Percentiles rank a stretch among this genome's conserved stretches.
Conservation (phyloP, 75 land plant genomes). For the Azolla pinnata region DNA sequence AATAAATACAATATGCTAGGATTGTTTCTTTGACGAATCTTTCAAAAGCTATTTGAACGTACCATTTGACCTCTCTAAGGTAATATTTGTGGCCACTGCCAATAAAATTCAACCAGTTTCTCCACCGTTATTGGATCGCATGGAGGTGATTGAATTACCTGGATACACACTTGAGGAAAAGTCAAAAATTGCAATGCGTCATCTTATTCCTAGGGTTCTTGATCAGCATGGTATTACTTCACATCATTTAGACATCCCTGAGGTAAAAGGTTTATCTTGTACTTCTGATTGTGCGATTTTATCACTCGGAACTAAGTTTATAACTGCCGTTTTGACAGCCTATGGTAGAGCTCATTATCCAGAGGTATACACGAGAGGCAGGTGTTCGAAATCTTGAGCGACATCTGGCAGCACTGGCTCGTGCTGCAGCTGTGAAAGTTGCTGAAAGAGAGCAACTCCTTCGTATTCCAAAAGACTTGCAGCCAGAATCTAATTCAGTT, state of each 20-base stretch:
- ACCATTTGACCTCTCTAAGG: constrained; percentile 95
- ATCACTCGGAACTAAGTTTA: not conserved
- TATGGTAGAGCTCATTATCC: constrained; percentile 81
- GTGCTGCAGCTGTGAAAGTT: constrained; percentile 89
- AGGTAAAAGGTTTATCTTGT: no score
- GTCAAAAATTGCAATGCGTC: constrained; percentile 73
- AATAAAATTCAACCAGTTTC: constrained; percentile 75
- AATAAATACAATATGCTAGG: no score
- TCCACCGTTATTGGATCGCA: constrained; percentile 86
- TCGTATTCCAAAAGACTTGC: constrained; percentile 41
- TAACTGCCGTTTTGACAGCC: constrained; percentile 22
- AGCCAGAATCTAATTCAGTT: constrained; percentile 36
- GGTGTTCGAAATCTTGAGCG: constrained; percentile 90
- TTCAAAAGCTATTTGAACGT: constrained; percentile 80
- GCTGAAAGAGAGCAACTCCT: constrained; percentile 56
- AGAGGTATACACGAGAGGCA: constrained; percentile 89
- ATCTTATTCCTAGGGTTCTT: constrained; percentile 87
- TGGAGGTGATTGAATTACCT: constrained; percentile 96
- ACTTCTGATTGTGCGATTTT: not conserved
- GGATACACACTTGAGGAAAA: constrained; percentile 96
- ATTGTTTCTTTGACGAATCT: not conserved
- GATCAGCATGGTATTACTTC: constrained; percentile 84
- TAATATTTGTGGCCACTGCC: constrained; percentile 91
- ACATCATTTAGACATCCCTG: constrained; percentile 76
- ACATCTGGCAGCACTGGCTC: constrained; percentile 90